Evolutionary conservation across 1,139 yeast genomes (phyloP).

Genomic region (Pichia sp.): DNA sequence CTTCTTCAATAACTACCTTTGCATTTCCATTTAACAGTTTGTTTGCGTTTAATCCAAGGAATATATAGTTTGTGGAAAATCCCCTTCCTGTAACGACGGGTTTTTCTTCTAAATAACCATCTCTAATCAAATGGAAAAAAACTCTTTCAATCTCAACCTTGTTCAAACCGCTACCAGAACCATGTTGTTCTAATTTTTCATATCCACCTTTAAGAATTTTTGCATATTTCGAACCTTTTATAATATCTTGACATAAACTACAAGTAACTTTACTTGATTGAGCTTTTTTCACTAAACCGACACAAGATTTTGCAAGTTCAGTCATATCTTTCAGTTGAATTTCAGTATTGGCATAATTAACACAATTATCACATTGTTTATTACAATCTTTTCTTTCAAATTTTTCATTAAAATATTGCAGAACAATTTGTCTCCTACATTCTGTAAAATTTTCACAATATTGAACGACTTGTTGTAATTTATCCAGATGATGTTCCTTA

Average conservation of each 20-base stretch:
- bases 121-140: slow-evolving; percentile 67
- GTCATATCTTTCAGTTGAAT: slow-evolving; percentile 64
- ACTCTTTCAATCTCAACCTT: slow-evolving; percentile 74
- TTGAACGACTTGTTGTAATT: slow-evolving; percentile 77
- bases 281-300: slow-evolving; percentile 51
- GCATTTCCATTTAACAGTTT: slow-evolving; percentile 40
- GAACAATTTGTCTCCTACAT: slow-evolving; percentile 82
- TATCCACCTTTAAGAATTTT: slow-evolving; percentile 62
- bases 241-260: slow-evolving; percentile 75
- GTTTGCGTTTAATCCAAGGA: slow-evolving; percentile 56
- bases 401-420: slow-evolving; percentile 82
- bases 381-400: slow-evolving; percentile 64
- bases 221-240: slow-evolving; percentile 64
- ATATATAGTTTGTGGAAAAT: slow-evolving; percentile 60
- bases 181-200: slow-evolving; percentile 55
- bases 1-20: slow-evolving; percentile 38
- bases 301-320: slow-evolving; percentile 50
- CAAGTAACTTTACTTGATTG: slow-evolving; percentile 64
- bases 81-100: slow-evolving; percentile 69
- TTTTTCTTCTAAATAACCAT: slow-evolving; percentile 65
- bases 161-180: slow-evolving; percentile 57
- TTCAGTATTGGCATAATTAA: slow-evolving; percentile 39
- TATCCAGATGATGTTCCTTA: slow-evolving; percentile 71
- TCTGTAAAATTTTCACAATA: slow-evolving; percentile 90
- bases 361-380: slow-evolving; percentile 83